These are phyloP conservation scores for Stemphylium vesicarium DNA, from an alignment of 2,329 filamentous ascomycete genomes.

Conservation along the genomic window DNA sequence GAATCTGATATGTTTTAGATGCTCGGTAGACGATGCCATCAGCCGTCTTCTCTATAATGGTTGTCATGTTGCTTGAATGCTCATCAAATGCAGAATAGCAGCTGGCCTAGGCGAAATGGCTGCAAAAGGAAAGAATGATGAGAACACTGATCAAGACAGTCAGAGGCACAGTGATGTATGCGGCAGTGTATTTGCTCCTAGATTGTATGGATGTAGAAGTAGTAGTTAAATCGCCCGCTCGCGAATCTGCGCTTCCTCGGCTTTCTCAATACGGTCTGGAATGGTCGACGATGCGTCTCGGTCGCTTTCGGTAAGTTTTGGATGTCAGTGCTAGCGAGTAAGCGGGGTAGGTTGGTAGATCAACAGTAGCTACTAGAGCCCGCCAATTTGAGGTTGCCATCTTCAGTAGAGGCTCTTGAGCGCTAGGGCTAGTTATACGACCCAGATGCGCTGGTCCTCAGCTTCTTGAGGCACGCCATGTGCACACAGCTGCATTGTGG, in stretches of 20 bases:
- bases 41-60: conserved; percentile 40
- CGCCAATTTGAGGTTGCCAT: not conserved
- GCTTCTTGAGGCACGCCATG: not conserved
- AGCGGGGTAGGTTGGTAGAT: conserved; percentile 26
- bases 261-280: not conserved
- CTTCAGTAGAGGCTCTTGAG: no score
- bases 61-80: conserved; percentile 31
- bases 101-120: not conserved
- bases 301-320: conserved; percentile 24
- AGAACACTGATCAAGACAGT: not conserved
- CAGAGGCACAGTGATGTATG: not conserved
- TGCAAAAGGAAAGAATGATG: not conserved
- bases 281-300: not conserved
- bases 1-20: conserved; percentile 41
- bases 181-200: not conserved
- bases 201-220: not conserved
- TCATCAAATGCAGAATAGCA: not conserved
- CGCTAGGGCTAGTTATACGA: not conserved
- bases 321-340: conserved; percentile 30
- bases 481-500: not conserved
- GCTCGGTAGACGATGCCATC: conserved; percentile 41
- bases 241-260: not conserved
- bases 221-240: not conserved
- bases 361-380: not conserved
- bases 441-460: not conserved